Evolutionary conservation across 257 asterid genomes (phyloP), one percentile per base, ranked within the genome.

Genomic region (Ballota nigra): DNA sequence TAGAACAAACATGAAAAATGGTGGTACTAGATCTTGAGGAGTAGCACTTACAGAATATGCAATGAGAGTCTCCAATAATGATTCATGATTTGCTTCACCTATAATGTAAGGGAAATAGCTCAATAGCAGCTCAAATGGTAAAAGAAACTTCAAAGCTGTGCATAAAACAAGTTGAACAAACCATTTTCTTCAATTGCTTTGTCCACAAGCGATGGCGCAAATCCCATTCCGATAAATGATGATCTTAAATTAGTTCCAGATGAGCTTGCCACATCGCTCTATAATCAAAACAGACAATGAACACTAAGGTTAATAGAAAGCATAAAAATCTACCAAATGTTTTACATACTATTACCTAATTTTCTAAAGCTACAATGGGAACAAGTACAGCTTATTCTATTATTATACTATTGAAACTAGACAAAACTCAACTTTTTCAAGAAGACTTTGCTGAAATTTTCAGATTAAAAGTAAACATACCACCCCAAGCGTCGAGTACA

Each of bases 141-240:
- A 45, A 38, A 66, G 33, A 43, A n/a, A 69, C 58, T 58, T 62
- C 52, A 45, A 38, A 36, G 51, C 60, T 26, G 33, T 51, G 10
- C 10, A 52, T 26, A 55, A 64, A 71, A 62, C 10, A 59, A 68
- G 72, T 33, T 63, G 56, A 66, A 63, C 79, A 29, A 33, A 93
- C 98, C 97, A 47, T 87, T 76, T 77, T 91, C 95, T 74, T 71
- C 80, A 49, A 93, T 91, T 56, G 94, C 97, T 83, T 78, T 89
- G 82, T 93, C 86, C 56, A 93, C 87, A 58, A 84, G 90, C n/a
- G 86, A 55, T 19, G 92, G 96, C 12, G 78, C 24, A 66, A 93
- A 93, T 29, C 98, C 98, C 97, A 93, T 93, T 59, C 88, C 95
- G 36, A 91, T 79, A 77, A 93, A 86, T 41, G 93, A 83, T 55